Conservation (phyloP, 1,284 basidiomycete species). For the Peniophora sp. region DNA sequence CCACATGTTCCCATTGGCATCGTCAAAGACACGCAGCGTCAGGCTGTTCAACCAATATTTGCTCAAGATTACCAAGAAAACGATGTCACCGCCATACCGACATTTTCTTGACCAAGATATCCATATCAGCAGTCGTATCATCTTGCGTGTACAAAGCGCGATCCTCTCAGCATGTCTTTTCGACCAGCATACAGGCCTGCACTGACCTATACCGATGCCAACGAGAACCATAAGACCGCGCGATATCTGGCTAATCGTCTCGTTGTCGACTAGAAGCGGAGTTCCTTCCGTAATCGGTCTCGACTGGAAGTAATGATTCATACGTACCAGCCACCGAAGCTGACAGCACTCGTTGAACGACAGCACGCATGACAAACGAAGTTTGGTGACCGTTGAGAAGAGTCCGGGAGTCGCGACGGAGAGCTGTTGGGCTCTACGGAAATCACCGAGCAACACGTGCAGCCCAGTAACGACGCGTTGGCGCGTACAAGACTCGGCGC, state of each 20-base stretch:
- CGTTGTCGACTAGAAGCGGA: conserved; percentile 56
- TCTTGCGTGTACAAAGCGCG: conserved; percentile 38
- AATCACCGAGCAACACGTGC: too few species aligned
- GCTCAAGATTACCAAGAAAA: conserved; percentile 1
- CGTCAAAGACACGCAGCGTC: conserved; percentile 65
- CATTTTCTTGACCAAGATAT: conserved; percentile 76
- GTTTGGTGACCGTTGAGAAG: too few species aligned
- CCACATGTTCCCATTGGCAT: conserved; percentile 64
- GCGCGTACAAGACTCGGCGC: too few species aligned
- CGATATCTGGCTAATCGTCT: conserved; percentile 72
- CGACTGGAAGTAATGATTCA: conserved; percentile 1
- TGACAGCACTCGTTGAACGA: conserved; percentile 68
- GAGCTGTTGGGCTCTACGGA: too few species aligned
- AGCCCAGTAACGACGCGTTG: too few species aligned
- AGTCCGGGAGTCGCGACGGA: too few species aligned
- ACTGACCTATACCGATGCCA: conserved; percentile 71
- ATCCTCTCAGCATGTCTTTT: conserved; percentile 8
- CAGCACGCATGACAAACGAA: conserved; percentile 61
- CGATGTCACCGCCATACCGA: conserved; percentile 19
- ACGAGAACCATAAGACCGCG: conserved; percentile 82
- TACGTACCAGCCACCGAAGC: conserved; percentile 65
- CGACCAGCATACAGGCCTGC: background rate
- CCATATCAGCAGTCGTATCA: conserved; percentile 68
- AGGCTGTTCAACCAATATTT: conserved; percentile 48
- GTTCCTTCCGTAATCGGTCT: background rate